Evolutionary conservation across 116 monocot species (phyloP), one percentile per base, ranked within the genome.

Genomic region (Papilionanthe hybrid): DNA sequence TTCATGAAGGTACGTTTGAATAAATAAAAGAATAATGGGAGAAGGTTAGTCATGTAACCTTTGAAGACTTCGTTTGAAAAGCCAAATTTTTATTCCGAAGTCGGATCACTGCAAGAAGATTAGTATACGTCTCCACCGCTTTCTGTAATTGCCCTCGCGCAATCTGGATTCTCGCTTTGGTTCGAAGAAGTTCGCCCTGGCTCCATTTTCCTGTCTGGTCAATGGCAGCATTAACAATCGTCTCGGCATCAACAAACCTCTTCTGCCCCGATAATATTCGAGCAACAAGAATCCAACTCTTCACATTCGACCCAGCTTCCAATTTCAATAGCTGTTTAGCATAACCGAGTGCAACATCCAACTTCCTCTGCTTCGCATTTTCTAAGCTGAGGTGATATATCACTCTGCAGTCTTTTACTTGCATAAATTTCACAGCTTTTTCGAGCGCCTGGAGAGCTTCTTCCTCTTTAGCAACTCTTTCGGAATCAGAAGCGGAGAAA

Each of bases 221-320:
- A 41, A 99, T 78, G 55, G 90, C 93, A 81, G 93, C 91, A 90
- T 93, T 83, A 23, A 95, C 41, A 72, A 91, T 73, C 66, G 73
- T 82, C 76, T 89, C 95, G 81, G 93, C 95, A 86, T 94, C 91
- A 80, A 78, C 27, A 80, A 75, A 95, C 63, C 84, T 76, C 77
- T 95, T 94, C 72, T 93, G 91, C n/a, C 91, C 98, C 81, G 89
- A 87, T 29, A 99, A 84, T 83, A 99, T 93, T 81, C 91, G 84
- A 71, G 87, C 98, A 49, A 95, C 85, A 49, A 95, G 87, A 83
- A 95, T 83, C 98, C 98, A 99, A 57, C 79, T 84, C 57, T 86
- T 90, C 42, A 91, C 30, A 86, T 86, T 88, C 50, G 91, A 93
- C 50, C 92, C 93, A 81, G 79, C 87, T 90, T 99, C 94, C 45